Evolutionary conservation across 495 filamentous ascomycete genomes (phyloP).

Genomic region (Cercophora sp.): DNA sequence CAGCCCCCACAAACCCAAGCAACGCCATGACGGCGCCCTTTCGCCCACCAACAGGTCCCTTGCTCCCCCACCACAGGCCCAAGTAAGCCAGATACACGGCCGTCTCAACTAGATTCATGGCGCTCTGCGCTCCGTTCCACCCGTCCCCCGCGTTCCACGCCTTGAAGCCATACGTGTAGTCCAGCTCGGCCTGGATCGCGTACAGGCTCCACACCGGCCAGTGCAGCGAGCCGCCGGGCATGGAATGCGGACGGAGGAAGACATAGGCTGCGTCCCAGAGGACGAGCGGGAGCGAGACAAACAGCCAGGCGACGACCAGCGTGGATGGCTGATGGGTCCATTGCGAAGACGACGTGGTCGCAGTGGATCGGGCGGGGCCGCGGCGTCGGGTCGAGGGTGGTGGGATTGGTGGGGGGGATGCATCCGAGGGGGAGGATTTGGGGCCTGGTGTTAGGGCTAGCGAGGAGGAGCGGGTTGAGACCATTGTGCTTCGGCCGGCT

Average conservation of each 20-base stretch:
- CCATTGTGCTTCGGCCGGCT: neutral
- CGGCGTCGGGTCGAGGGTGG: neutral
- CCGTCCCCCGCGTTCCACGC: constrained; percentile 68
- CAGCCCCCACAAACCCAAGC: constrained; percentile 61
- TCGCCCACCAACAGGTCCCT: constrained; percentile 49
- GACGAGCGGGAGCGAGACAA: constrained; percentile 76
- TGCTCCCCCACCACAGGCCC: constrained; percentile 52
- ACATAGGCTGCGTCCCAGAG: constrained; percentile 81
- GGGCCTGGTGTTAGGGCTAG: neutral
- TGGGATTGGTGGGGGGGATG: neutral
- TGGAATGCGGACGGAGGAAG: constrained; percentile 73
- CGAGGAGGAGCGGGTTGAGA: constrained; percentile 10
- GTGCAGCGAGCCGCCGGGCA: constrained; percentile 75
- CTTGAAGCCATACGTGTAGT: constrained; percentile 81
- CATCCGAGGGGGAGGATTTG: neutral
- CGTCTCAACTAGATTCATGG: constrained; percentile 72
- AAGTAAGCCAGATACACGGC: constrained; percentile 68
- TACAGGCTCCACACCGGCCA: constrained; percentile 76
- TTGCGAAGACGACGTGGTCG: neutral
- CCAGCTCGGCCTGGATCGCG: constrained; percentile 73
- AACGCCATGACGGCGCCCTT: constrained; percentile 61
- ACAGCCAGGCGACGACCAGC: constrained; percentile 67
- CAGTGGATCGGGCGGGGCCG: neutral
- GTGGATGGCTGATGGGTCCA: constrained; percentile 69
- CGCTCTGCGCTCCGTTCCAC: constrained; percentile 73